Conservation (phyloP, 257 asterid genomes). For the Coffea canephora region DNA sequence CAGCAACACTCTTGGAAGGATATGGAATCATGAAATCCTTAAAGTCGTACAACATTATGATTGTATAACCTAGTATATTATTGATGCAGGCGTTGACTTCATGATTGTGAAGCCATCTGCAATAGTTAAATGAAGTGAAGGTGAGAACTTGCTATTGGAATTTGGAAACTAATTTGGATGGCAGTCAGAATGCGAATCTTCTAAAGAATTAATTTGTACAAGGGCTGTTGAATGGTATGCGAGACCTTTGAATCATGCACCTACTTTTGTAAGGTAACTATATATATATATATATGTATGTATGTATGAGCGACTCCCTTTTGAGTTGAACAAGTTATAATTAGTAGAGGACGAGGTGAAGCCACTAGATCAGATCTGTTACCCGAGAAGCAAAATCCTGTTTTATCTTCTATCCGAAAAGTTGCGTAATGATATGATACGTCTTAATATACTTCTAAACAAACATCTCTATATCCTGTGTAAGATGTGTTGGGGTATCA, state of each 20-base stretch:
- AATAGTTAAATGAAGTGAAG: neutral
- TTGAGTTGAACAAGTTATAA: conserved; percentile 1
- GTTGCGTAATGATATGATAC: neutral
- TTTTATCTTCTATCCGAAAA: neutral
- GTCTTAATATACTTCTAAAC: neutral
- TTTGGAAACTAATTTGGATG: neutral
- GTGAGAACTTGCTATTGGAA: neutral
- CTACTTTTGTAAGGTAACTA: neutral
- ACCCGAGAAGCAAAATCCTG: neutral
- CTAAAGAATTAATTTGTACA: neutral
- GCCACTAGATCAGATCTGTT: neutral
- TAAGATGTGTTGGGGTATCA: neutral
- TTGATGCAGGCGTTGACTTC: neutral
- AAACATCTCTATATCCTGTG: neutral
- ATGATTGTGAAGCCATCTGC: neutral
- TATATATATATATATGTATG: neutral
- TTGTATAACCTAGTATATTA: neutral
- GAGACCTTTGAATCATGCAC: neutral
- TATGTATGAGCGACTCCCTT: neutral
- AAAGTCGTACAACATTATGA: neutral
- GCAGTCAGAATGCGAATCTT: neutral
- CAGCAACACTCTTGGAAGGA: neutral
- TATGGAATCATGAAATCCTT: neutral
- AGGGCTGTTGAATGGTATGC: neutral
- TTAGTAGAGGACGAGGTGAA: neutral